Base-by-base conservation (phyloP, 2,329 filamentous ascomycete genomes). In the Ceratocystis cacaofunesta region DNA sequence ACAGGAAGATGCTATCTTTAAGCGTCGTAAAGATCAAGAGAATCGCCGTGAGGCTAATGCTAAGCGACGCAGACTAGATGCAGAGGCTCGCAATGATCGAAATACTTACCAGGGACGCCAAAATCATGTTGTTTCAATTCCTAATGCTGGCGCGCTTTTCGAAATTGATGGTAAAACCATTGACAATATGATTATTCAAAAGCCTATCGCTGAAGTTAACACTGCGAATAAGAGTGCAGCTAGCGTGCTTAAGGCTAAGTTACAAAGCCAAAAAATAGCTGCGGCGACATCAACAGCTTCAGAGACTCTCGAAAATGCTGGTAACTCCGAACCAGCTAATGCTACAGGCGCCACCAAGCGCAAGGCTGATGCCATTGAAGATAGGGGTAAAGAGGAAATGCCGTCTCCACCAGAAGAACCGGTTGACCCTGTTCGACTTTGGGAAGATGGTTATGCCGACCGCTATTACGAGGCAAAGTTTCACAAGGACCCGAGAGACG, bases 391-490 rank as follows among this genome's bases (percentile, higher is more conserved):
- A 17, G 5, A 55, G 28, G 41, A 78, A n/a, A 85, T 84, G 1
- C 81, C 86, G 7, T 83, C 81, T 44, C 74, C 79, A 6, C 74
- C 79, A 22, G 85, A 87, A 50, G 81, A 82, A 19, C 84, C 88
- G 1, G 80, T 85, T 68, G 94, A 99, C 72, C 90, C 86, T 19
- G 89, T 99, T 63, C 85, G 87, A 67, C 79, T 99, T 12, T 99
- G 94, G 94, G 94, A 99, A 72, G 86, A 92, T 63, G 94, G 94
- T 6, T 99, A 99, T 73, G 86, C 88, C 62, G 92, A 96, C 75
- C 84, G 94, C 60, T 99, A 99, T 75, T 99, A 99, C 73, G 88
- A 96, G 73, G 90, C 96, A 74, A 99, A 99, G 74, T 99, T 99
- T 72, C 81, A 90, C 62, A 90, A 90, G 60, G 85, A 89, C 67